Conservation (phyloP, 768 basidiomycete genomes). For the Cystofilobasidium capitatum region DNA sequence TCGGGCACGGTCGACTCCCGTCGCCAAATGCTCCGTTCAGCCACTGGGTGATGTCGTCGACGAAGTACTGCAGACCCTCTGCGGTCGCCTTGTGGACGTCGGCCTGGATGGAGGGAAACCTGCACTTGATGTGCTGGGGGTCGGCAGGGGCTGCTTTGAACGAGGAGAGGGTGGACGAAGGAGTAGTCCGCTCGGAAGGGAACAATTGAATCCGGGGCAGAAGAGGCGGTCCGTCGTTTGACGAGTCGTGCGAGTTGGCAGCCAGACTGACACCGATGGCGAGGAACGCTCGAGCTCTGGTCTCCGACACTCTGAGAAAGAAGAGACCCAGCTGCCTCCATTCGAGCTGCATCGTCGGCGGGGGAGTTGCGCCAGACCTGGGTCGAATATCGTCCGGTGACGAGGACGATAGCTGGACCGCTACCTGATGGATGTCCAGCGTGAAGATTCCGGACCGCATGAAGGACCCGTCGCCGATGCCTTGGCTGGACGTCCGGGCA, state of each 20-base stretch:
- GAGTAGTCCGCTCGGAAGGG: too few species aligned
- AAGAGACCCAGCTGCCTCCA: constrained; percentile 35
- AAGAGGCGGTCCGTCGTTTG: constrained; percentile 28
- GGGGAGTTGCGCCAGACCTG: too few species aligned
- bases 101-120: constrained; percentile 54
- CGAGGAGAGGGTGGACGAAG: background rate
- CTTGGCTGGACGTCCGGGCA: constrained; percentile 45
- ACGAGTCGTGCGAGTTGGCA: constrained; percentile 9
- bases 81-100: constrained; percentile 53
- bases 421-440: constrained; percentile 14
- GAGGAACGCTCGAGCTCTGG: constrained; percentile 33
- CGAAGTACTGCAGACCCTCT: constrained; percentile 76
- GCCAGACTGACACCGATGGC: constrained; percentile 33
- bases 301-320: constrained; percentile 33
- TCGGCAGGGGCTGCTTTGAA: background rate
- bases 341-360: constrained; percentile 21
- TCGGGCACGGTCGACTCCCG: constrained; percentile 15
- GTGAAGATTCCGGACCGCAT: constrained; percentile 18
- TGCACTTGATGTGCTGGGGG: constrained; percentile 32
- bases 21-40: constrained; percentile 46
- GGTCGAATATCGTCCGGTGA: background rate
- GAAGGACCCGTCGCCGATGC: constrained; percentile 18
- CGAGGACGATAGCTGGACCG: background rate
- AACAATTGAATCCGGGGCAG: constrained; percentile 30
- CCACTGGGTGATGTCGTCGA: constrained; percentile 73